phyloP scores from a whole-genome alignment of 2,329 filamentous ascomycete species.

The Colletotrichum musicola region DNA sequence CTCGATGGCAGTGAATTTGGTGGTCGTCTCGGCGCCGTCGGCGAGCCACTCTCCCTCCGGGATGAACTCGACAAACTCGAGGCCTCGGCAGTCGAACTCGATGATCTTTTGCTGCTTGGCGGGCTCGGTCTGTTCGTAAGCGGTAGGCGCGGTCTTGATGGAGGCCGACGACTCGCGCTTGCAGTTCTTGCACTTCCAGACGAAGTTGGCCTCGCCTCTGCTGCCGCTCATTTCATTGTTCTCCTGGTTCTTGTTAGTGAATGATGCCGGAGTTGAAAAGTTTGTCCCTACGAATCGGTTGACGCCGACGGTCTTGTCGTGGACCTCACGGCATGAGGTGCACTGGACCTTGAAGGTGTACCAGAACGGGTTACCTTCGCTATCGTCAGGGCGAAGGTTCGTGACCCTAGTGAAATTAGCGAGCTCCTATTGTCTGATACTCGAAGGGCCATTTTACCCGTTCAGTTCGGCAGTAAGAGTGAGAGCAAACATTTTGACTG shows the following conservation, averaged over 20 bases:
- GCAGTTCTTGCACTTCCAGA: conserved; percentile 99
- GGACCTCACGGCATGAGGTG: conserved; percentile 93
- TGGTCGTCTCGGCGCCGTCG: conserved; percentile 82
- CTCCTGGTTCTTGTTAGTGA: conserved; percentile 68
- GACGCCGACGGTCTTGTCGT: conserved; percentile 87
- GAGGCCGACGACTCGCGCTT: conserved; percentile 91
- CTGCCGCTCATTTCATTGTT: conserved; percentile 92
- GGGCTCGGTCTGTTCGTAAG: conserved; percentile 79
- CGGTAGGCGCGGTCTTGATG: conserved; percentile 79
- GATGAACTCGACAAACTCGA: conserved; percentile 93
- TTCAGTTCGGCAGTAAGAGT: conserved; percentile 76
- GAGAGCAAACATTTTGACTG: conserved; percentile 71
- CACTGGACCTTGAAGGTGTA: conserved; percentile 99
- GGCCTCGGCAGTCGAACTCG: conserved; percentile 91
- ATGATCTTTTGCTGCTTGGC: conserved; percentile 84
- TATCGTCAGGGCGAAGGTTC: conserved; percentile 87
- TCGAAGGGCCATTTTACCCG: conserved; percentile 64
- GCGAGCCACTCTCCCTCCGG: conserved; percentile 95
- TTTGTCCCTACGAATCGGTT: conserved; percentile 83
- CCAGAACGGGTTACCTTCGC: conserved; percentile 85
- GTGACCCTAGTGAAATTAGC: conserved; percentile 75
- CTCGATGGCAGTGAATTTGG: conserved; percentile 86
- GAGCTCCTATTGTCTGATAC: not conserved
- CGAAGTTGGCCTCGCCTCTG: conserved; percentile 96
- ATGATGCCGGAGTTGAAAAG: accelerated